phyloP scores from a whole-genome alignment of 2,329 filamentous ascomycete species.

The Ascocoryne sarcoides region DNA sequence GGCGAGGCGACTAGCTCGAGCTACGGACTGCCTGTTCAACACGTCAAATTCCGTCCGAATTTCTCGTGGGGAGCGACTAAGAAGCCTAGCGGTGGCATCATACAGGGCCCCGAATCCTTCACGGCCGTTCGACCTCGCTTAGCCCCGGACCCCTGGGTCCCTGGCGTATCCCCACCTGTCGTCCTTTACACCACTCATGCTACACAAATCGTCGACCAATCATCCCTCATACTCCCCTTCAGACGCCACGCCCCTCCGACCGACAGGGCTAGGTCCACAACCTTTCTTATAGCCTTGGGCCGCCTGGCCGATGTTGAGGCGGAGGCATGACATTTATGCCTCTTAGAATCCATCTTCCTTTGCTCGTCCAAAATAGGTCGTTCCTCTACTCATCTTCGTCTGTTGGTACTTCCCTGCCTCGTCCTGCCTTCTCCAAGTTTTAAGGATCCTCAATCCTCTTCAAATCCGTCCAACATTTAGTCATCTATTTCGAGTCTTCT shows the following conservation, averaged over 20 bases:
- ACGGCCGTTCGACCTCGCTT: no score
- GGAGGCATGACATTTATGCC: conserved; percentile 23
- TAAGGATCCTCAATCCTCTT: conserved; percentile 16
- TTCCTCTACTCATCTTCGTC: conserved; percentile 17
- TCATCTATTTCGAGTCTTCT: conserved; percentile 22
- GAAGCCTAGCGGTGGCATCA: no score
- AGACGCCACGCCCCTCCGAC: no score
- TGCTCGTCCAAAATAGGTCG: conserved; percentile 25
- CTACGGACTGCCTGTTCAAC: no score
- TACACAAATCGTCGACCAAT: no score
- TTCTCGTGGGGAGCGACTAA: no score
- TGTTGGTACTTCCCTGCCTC: conserved; percentile 9
- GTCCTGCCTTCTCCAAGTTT: conserved; percentile 17
- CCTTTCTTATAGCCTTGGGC: conserved; percentile 23
- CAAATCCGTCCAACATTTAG: conserved; percentile 4
- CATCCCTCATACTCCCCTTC: no score
- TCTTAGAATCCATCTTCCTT: conserved; percentile 21
- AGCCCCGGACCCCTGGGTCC: conserved; percentile 11
- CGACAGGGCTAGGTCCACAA: conserved; percentile 14
- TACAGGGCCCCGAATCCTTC: no score
- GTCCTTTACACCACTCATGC: conserved; percentile 1
- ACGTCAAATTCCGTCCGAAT: no score
- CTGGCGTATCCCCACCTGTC: conserved; percentile 5
- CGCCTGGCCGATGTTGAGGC: conserved; percentile 20
- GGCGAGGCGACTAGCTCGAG: no score